Evolutionary conservation across 371 early-diverging fungal species (phyloP).

Genomic region (Mortierella sp.): DNA sequence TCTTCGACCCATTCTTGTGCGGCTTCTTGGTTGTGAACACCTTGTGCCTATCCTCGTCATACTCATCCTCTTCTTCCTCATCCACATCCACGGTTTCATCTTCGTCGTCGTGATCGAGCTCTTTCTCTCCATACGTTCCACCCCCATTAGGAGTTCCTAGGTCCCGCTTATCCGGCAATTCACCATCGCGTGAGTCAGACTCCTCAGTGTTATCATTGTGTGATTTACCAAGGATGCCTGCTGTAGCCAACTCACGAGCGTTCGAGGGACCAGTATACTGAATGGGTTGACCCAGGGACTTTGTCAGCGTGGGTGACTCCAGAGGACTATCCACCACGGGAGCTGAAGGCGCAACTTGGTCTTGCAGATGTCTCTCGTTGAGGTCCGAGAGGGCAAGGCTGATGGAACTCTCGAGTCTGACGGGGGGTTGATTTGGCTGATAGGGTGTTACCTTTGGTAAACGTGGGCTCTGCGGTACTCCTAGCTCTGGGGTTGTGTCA

Average conservation of each 20-base stretch:
- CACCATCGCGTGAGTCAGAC: not conserved
- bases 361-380: conserved; percentile 2
- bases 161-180: too few relatives aligned
- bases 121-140: too few relatives aligned
- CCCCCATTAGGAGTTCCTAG: too few relatives aligned
- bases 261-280: conserved; percentile 21
- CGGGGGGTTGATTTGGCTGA: conserved; percentile 32
- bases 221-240: conserved; percentile 25
- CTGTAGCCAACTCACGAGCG: conserved; percentile 30
- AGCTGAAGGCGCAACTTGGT: not conserved
- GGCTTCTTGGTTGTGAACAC: conserved; percentile 50
- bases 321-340: not conserved
- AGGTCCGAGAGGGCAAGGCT: conserved; percentile 14
- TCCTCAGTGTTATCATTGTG: not conserved
- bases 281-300: conserved; percentile 23
- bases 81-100: not conserved
- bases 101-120: not conserved
- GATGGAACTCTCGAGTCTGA: conserved; percentile 24
- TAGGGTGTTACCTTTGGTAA: conserved; percentile 40
- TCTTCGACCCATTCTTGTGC: conserved; percentile 43
- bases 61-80: conserved; percentile 7
- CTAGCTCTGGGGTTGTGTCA: not conserved
- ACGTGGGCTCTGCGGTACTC: conserved; percentile 7
- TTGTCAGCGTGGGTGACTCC: not conserved
- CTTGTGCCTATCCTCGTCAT: conserved; percentile 11